Evolutionary conservation across 2,329 filamentous ascomycete species (phyloP), one percentile per base, ranked within the genome.

Genomic region (Talaromyces verruculosus): DNA sequence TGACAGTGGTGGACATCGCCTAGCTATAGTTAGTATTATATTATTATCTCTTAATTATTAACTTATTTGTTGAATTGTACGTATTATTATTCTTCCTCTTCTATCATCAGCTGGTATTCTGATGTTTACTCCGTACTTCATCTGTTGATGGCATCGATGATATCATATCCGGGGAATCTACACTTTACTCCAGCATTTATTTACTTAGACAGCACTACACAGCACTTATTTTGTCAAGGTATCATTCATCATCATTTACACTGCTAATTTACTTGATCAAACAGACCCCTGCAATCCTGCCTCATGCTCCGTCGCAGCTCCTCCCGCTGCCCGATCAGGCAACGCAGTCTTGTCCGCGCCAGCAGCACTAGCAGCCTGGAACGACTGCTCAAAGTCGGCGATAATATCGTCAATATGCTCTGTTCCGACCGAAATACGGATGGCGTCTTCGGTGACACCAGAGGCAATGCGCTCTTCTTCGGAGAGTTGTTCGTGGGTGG

Each of bases 321-420:
- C 28, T 30, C 43, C 33, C 19, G 39, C 25, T 6, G 65, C 30
- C 60, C 65, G 35, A 41, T 67, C 65, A 28, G 58, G 57, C 39
- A 67, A 22, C 11, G 60, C 65, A 35, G 49, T 47, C 63, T 70
- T 70, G n/a, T 70, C 51, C 3, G 63, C 39, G 13, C 61, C 61
- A 41, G 65, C 61, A 39, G 71, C 72, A 64, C 69, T 70, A 10
- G 69, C 84, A 30, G 86, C 84, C 75, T 87, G 85, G 80, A 97
- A 96, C 0, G 91, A 91, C 83, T 97, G 93, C 79, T 94, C 90
- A 76, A 98, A 97, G 80, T 98, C 94, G 72, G 89, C 90, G 75
- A 97, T 95, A 73, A 98, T 97, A 75, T 98, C 94, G 81, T 97
- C 93, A 76, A 98, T 96, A 78, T 97, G 93, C 82, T 98, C 94